Base-by-base conservation (phyloP, 148 eudicot genomes). In the Gaultheria prostrata region DNA sequence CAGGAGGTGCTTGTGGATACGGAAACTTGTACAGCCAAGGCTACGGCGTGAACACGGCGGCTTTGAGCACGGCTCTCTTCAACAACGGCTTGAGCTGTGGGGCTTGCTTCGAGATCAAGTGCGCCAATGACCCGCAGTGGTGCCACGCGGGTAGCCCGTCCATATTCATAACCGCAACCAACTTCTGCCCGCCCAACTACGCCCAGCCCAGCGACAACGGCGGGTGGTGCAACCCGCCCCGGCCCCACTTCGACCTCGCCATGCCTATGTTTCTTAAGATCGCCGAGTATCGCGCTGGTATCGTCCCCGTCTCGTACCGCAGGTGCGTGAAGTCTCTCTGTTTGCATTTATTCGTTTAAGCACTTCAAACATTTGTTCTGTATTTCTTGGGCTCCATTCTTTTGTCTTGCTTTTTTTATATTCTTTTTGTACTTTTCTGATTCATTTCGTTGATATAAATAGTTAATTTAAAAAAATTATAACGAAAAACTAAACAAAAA, bases 21-120 rank as follows among this genome's bases (percentile, higher is more conserved):
- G 59, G 80, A 9, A 53, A 51, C 65, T 24, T 78, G 65, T 78
- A 78, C 65, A 78, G 80, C 80, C 80, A 78, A 78, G 80, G 80
- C 43, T 78, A 78, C 80, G 80, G 80, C 14, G 39, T 78, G 65
- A 78, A 78, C 80, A 78, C 80, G 48, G 80, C 80, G 39, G 80
- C 80, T 3, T 65, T 78, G 12, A 78, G 80, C 80, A 78, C 80
- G 26, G 80, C 80, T 3, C 80, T 78, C 1, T 78, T 78, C 80
- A 78, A 53, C 80, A 53, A 32, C 43, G 80, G 80, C 33, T 18
- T 50, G 33, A 78, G 80, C 80, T 78, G 80, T 13, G 80, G 80
- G 11, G 43, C 80, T 14, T 78, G 80, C 63, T 78, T 78, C 21
- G 80, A 78, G 80, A 17, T 78, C n/a, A 78, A 53, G 80, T 78